Evolutionary conservation across 2,329 filamentous ascomycete species (phyloP).

Genomic region (Aureobasidium sp.): DNA sequence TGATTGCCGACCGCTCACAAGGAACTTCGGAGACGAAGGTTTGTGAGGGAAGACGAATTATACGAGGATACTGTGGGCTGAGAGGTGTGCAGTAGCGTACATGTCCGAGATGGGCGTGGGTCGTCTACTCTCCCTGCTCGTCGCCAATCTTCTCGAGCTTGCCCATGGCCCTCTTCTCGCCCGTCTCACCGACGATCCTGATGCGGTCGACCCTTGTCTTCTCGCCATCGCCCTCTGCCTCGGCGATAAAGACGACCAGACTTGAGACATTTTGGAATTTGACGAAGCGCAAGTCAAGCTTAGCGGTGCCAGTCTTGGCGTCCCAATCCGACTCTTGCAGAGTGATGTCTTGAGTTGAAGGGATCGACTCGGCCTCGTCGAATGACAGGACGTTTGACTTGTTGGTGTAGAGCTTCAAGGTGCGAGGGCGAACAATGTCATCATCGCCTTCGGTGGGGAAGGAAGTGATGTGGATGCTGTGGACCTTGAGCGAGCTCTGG

Average conservation of each 20-base stretch:
- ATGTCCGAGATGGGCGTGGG: neutral
- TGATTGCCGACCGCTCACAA: neutral
- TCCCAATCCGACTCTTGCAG: conserved; percentile 70
- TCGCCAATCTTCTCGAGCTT: conserved; percentile 93
- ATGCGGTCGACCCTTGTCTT: conserved; percentile 76
- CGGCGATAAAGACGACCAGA: conserved; percentile 77
- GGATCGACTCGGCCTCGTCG: conserved; percentile 82
- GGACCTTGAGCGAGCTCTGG: conserved; percentile 77
- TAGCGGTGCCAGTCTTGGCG: conserved; percentile 40
- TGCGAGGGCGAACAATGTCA: conserved; percentile 68
- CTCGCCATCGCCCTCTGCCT: conserved; percentile 68
- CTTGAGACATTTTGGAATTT: conserved; percentile 94
- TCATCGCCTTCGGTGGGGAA: conserved; percentile 56
- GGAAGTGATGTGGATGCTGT: conserved; percentile 80
- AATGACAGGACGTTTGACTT: conserved; percentile 85
- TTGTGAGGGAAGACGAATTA: neutral
- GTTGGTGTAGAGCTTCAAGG: conserved; percentile 81
- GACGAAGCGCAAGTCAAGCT: conserved; percentile 68
- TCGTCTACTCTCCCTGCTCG: conserved; percentile 50
- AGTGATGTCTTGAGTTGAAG: conserved; percentile 70
- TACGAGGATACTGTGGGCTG: neutral
- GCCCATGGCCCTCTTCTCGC: conserved; percentile 86
- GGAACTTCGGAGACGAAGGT: neutral
- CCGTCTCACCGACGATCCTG: conserved; percentile 75
- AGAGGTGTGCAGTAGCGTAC: neutral